Base-by-base conservation (phyloP, 73 alveolate species). In the Paramecium bursaria region DNA sequence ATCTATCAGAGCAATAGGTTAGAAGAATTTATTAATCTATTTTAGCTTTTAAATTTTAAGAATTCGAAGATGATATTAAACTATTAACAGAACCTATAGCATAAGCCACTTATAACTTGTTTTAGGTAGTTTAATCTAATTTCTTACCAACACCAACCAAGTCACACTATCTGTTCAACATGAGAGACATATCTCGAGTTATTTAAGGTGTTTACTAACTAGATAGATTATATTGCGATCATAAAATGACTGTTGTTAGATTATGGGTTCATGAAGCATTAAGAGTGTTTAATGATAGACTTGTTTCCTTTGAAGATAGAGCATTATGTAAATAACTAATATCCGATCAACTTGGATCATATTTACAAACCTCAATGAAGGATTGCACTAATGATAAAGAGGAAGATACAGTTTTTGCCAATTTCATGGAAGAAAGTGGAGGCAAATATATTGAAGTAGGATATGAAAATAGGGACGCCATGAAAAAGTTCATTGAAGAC, bases 101-200 rank as follows among this genome's bases (percentile, higher is more conserved):
- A 11, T 25, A 31, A 50, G 89, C 89, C 7, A 79, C 89, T 10
- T 79, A 53, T 26, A 79, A 79, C 23, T 55, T 79, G 30, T 79
- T 54, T 14, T 53, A 51, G 19, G 17, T 73, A 25, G 89, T 79
- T 46, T 48, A 44, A 0, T 44, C 27, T 42, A 94, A 92, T 74
- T 94, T 91, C 92, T 92, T 96, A 49, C 99, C 99, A 13, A 97
- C 99, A 13, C 99, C 99, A 19, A 93, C 96, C 47, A 97, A 96
- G 92, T 96, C 98, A 74, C 99, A 97, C 88, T 97, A 95, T 85
- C 97, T 96, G 52, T 97, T 97, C 89, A 96, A 97, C 88, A 91
- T 97, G 98, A 93, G 99, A 79, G 99, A 97, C 90, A 92, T 97
- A 39, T 92, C 99, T 27, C 94, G 92, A 85, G 98, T 97, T 33